A percentile compares a stretch with the other conserved stretches of the same genome.
phyloP scores from a whole-genome alignment of 129 eudicot genomes.

The Flaveria linearis region DNA sequence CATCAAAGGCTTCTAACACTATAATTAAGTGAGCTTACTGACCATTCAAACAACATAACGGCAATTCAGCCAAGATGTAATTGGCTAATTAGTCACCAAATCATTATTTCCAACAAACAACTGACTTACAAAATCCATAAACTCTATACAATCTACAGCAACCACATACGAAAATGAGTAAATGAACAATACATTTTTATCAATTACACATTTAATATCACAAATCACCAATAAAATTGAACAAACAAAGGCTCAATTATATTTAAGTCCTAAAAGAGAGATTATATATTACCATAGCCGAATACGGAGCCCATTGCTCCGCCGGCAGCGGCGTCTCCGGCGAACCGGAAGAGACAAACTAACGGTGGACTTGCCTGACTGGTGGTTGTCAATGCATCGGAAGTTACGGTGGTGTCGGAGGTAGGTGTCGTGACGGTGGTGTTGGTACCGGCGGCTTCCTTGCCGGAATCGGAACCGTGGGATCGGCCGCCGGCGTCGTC shows the following conservation, averaged over 20 bases:
- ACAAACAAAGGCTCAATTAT: not conserved
- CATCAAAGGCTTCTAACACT: constrained; percentile 23
- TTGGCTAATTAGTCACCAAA: constrained; percentile 30
- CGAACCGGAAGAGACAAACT: constrained; percentile 59
- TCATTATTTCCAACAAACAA: not conserved
- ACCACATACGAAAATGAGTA: not conserved
- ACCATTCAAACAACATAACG: constrained; percentile 31
- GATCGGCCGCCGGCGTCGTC: constrained; percentile 50
- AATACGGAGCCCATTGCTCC: constrained; percentile 90
- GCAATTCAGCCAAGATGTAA: constrained; percentile 28
- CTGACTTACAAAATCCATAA: not conserved
- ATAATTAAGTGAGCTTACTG: constrained; percentile 31
- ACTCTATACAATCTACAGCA: not conserved
- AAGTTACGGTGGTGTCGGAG: constrained; percentile 32
- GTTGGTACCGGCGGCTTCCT: constrained; percentile 33
- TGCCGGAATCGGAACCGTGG: constrained; percentile 52
- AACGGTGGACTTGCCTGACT: constrained; percentile 59
- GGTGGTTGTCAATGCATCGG: constrained; percentile 41
- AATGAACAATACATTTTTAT: no score
- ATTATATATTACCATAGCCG: constrained; percentile 53
- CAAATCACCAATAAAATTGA: not conserved
- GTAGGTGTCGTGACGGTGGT: constrained; percentile 27
- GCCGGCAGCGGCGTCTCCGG: constrained; percentile 71
- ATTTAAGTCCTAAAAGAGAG: not conserved
- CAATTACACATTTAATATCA: not conserved